Evolutionary conservation across 768 basidiomycete species (phyloP), one percentile per base, ranked within the genome.

Genomic region (Lactarius tabidus): DNA sequence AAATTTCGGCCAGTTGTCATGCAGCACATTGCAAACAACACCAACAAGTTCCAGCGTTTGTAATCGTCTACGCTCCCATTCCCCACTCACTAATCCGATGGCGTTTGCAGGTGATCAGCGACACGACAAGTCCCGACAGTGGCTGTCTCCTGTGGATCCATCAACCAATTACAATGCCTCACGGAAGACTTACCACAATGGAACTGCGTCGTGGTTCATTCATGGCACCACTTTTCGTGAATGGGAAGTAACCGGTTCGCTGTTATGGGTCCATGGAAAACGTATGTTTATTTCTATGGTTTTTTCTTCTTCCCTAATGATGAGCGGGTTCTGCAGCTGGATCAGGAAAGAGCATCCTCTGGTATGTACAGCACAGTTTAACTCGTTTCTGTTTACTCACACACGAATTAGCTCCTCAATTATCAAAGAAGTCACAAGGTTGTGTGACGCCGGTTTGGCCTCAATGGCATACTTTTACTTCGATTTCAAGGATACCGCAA

Each of bases 191-290:
- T 9, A 20, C 33, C 45, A 60, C 33, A n/a, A 9, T 17, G 51
- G 59, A 53, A 60, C 59, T 7, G 26, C 59, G 8, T 53, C 35
- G 1, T 60, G 51, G 59, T 60, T 60, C 17, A 52, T 60, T 20
- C 29, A 60, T 29, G 48, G 48, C 20, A 28, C 36, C 15, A 31
- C 36, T 18, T 60, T 52, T 4, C 20, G 41, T 8, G 36, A 28
- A 39, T 60, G 59, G 48, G 29, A 53, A 39, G 20, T 35, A 3
- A 36, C 23, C 20, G 33, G 35, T 18, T 23, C 45, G 7, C 33
- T 52, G 10, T 18, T 60, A 28, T 53, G 51, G 59, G 28, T 53
- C 15, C 26, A 53, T 23, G 59, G 59, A 51, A 60, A 36, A 36
- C 59, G 59, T 51, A 20, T 26, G 8, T 17, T 31, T 43, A 8